phyloP scores from a whole-genome alignment of 106 monocot genomes.

The Xerophyta viscosa region DNA sequence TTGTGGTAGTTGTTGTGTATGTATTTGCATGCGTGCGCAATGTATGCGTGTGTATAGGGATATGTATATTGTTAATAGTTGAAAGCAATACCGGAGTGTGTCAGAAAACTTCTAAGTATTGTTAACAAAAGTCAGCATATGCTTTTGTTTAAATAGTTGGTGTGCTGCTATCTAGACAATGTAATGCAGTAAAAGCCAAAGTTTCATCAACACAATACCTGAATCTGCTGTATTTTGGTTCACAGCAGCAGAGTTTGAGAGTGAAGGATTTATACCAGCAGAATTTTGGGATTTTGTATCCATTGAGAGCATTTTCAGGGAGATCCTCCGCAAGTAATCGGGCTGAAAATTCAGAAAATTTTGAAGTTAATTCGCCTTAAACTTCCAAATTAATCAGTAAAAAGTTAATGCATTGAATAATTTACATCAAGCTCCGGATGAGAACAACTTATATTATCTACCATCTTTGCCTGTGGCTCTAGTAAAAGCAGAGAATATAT shows the following conservation, averaged over 20 bases:
- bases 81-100: too few relatives aligned
- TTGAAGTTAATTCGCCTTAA: neutral
- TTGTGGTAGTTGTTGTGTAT: too few relatives aligned
- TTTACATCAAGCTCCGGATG: neutral
- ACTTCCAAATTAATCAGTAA: neutral
- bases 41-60: too few relatives aligned
- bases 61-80: too few relatives aligned
- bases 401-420: neutral
- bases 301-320: constrained; percentile 83
- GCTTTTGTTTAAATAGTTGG: neutral
- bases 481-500: too few relatives aligned
- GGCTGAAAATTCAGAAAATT: constrained; percentile 22
- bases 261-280: constrained; percentile 22
- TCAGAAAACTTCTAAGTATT: too few relatives aligned
- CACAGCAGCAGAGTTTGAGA: neutral
- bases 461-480: too few relatives aligned
- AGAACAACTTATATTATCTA: too few relatives aligned
- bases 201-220: constrained; percentile 21
- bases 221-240: constrained; percentile 41
- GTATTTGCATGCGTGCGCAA: too few relatives aligned
- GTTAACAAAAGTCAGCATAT: too few relatives aligned
- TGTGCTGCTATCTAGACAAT: neutral
- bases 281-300: constrained; percentile 46
- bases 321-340: constrained; percentile 76
- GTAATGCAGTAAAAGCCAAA: neutral